Conservation (phyloP, 768 basidiomycete species). For the Lyophyllum shimeji region DNA sequence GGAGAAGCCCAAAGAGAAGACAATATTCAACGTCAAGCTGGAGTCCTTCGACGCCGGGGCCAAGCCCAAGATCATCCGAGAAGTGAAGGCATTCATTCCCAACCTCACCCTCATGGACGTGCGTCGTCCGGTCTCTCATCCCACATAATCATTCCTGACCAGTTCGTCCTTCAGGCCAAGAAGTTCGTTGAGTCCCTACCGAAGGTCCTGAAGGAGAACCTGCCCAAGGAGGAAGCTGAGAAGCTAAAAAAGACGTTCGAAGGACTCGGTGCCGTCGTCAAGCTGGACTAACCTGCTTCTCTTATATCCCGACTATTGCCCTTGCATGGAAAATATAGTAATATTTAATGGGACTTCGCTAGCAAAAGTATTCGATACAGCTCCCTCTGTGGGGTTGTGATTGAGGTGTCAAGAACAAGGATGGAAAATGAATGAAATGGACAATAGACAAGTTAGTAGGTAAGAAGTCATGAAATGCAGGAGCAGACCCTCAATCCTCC, state of each 20-base stretch:
- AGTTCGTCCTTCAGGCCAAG: slow-evolving; percentile 71
- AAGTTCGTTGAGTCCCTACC: slow-evolving; percentile 98
- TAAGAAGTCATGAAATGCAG: neutral
- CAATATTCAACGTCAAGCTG: slow-evolving; percentile 91
- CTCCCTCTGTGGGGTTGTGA: slow-evolving; percentile 3
- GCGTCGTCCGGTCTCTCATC: slow-evolving; percentile 30
- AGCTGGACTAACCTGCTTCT: slow-evolving; percentile 61
- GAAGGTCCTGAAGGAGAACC: slow-evolving; percentile 89
- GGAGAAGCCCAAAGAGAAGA: slow-evolving; percentile 99
- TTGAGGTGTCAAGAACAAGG: slow-evolving; percentile 8
- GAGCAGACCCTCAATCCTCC: slow-evolving; percentile 61
- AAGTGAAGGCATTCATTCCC: slow-evolving; percentile 94
- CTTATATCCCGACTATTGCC: slow-evolving; percentile 9
- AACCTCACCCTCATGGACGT: slow-evolving; percentile 98
- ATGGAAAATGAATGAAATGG: too few species aligned
- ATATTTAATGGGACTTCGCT: slow-evolving; percentile 15
- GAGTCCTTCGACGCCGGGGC: slow-evolving; percentile 90
- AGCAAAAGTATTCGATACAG: slow-evolving; percentile 19
- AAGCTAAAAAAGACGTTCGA: slow-evolving; percentile 92
- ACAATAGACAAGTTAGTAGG: neutral
- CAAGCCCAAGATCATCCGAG: slow-evolving; percentile 97
- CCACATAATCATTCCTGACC: slow-evolving; percentile 1
- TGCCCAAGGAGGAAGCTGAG: slow-evolving; percentile 97
- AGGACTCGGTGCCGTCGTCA: slow-evolving; percentile 83
- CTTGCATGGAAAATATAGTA: slow-evolving; percentile 17